phyloP scores from a whole-genome alignment of 306 rosid species.

The Trifolium pratense region DNA sequence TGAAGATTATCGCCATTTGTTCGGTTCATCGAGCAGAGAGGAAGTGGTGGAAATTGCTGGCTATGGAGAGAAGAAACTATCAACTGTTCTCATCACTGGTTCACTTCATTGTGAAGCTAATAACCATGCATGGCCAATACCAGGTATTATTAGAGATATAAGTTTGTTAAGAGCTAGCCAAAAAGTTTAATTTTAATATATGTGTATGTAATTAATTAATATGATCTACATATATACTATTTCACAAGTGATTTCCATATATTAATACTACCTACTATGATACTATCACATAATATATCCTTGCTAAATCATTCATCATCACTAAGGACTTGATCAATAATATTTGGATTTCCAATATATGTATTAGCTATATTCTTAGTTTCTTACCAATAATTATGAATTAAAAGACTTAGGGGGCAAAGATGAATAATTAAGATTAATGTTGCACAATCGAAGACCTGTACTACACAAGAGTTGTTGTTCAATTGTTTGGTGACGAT shows the following conservation, averaged over 20 bases:
- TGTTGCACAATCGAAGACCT: conserved; percentile 1
- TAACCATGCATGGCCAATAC: conserved; percentile 66
- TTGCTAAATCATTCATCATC: neutral
- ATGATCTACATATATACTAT: neutral
- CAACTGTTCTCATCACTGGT: conserved; percentile 88
- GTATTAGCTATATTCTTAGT: neutral
- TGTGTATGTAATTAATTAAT: neutral
- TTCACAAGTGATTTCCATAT: neutral
- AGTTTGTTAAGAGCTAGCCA: too few relatives aligned
- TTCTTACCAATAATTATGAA: neutral
- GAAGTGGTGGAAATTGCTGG: conserved; percentile 78
- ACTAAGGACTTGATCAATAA: neutral
- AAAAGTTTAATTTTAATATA: too few relatives aligned
- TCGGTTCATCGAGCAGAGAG: conserved; percentile 58
- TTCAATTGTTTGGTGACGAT: conserved; percentile 43
- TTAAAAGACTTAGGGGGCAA: neutral
- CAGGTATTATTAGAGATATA: conserved; percentile 51
- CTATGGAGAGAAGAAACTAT: conserved; percentile 89
- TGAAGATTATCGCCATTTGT: conserved; percentile 29
- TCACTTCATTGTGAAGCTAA: conserved; percentile 59
- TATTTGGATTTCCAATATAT: neutral
- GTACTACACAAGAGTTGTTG: conserved; percentile 31
- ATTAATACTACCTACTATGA: too few relatives aligned
- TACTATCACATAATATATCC: too few relatives aligned
- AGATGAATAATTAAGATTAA: neutral